Conservation (phyloP, 768 basidiomycete species). For the Mycena haematopus region DNA sequence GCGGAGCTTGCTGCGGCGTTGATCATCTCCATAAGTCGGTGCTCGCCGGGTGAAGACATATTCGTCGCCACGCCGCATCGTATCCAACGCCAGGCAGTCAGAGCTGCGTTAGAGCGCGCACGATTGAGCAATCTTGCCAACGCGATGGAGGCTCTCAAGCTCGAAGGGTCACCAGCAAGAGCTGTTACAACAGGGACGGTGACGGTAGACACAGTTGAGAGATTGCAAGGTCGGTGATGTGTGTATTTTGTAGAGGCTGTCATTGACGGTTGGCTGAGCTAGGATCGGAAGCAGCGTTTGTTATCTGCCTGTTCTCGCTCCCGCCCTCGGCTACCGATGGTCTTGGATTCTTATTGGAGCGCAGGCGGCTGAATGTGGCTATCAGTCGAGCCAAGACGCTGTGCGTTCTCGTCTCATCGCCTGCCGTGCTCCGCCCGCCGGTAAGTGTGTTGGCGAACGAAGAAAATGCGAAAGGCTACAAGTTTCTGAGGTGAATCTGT, state of each 20-base stretch:
- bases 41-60: constrained; percentile 50
- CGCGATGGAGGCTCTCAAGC: constrained; percentile 24
- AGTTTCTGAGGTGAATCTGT: constrained; percentile 45
- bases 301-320: constrained; percentile 58
- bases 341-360: constrained; percentile 52
- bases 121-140: constrained; percentile 25
- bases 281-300: constrained; percentile 62
- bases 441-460: constrained; percentile 51
- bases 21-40: constrained; percentile 44
- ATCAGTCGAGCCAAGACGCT: constrained; percentile 60
- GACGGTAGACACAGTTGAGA: constrained; percentile 57
- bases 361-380: constrained; percentile 57
- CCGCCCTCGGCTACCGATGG: constrained; percentile 45
- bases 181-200: constrained; percentile 34
- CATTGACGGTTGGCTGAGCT: not conserved
- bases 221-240: constrained; percentile 49
- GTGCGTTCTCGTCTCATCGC: constrained; percentile 54
- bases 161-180: constrained; percentile 9
- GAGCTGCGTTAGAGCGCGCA: constrained; percentile 39
- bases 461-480: constrained; percentile 53
- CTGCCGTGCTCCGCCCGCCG: constrained; percentile 51
- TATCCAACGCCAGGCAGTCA: constrained; percentile 58
- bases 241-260: not conserved
- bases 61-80: constrained; percentile 61
- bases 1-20: constrained; percentile 53